Conservation (phyloP, 805 yeast genomes). For the Kurtzmaniella cleridarum region DNA sequence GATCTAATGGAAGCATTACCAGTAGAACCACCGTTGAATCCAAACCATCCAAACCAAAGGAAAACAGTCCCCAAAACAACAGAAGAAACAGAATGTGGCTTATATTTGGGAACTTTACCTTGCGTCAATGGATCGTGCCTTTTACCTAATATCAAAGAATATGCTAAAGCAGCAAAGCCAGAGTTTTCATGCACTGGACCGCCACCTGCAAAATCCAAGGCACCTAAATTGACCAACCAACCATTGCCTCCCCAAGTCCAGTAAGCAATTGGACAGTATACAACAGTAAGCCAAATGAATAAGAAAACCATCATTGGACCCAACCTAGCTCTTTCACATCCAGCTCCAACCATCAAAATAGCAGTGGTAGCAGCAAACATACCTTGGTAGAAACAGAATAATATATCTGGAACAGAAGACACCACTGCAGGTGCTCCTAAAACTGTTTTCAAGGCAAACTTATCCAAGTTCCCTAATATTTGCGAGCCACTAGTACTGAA, state of each 20-base stretch:
- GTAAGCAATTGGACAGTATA: conserved; percentile 91
- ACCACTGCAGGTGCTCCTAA: conserved; percentile 75
- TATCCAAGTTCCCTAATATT: conserved; percentile 76
- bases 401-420: conserved; percentile 76
- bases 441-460: conserved; percentile 76
- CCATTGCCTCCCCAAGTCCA: conserved; percentile 98
- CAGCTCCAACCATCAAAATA: conserved; percentile 94
- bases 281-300: conserved; percentile 91
- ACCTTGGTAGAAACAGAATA: conserved; percentile 89
- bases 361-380: conserved; percentile 96
- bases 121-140: conserved; percentile 76
- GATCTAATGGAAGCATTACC: conserved; percentile 92
- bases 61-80: conserved; percentile 91
- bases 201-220: conserved; percentile 96
- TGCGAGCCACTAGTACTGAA: conserved; percentile 59
- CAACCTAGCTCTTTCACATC: conserved; percentile 93
- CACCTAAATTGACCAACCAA: conserved; percentile 80
- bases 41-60: conserved; percentile 99
- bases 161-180: conserved; percentile 92
- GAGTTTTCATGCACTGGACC: conserved; percentile 96
- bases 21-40: conserved; percentile 97
- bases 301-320: conserved; percentile 95
- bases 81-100: conserved; percentile 88
- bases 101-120: conserved; percentile 76
- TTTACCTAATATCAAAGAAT: conserved; percentile 87